These are phyloP conservation scores for Piromyces sp. DNA, from an alignment of 192 early-diverging fungal species.

Conservation along the genomic window DNA sequence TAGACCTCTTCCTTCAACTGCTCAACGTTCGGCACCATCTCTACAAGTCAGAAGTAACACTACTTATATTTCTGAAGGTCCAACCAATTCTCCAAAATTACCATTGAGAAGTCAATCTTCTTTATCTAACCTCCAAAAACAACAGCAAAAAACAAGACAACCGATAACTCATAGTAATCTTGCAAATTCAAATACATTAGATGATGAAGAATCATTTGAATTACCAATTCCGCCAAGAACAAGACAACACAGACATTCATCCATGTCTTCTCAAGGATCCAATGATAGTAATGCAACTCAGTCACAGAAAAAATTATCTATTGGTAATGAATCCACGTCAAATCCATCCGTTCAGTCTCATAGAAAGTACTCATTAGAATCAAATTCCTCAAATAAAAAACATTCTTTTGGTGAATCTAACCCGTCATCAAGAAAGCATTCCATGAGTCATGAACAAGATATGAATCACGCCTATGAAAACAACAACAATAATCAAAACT, in stretches of 20 bases:
- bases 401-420: too few species aligned
- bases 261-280: not conserved
- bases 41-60: not conserved
- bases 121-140: not conserved
- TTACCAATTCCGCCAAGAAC: not conserved
- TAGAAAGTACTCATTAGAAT: too few species aligned
- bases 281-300: not conserved
- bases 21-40: not conserved
- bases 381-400: too few species aligned
- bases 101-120: not conserved
- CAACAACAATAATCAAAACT: too few species aligned
- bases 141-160: not conserved
- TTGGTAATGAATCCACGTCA: not conserved
- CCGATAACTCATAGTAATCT: not conserved
- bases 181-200: not conserved
- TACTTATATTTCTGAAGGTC: too few species aligned
- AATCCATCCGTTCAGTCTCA: too few species aligned
- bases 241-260: not conserved
- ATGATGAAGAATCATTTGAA: not conserved
- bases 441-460: too few species aligned
- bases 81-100: not conserved
- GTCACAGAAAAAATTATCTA: not conserved
- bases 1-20: not conserved
- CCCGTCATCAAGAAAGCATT: too few species aligned
- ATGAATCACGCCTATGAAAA: too few species aligned